phyloP scores from a whole-genome alignment of 2,329 filamentous ascomycete genomes.

The Tolypocladium ophioglossoides region DNA sequence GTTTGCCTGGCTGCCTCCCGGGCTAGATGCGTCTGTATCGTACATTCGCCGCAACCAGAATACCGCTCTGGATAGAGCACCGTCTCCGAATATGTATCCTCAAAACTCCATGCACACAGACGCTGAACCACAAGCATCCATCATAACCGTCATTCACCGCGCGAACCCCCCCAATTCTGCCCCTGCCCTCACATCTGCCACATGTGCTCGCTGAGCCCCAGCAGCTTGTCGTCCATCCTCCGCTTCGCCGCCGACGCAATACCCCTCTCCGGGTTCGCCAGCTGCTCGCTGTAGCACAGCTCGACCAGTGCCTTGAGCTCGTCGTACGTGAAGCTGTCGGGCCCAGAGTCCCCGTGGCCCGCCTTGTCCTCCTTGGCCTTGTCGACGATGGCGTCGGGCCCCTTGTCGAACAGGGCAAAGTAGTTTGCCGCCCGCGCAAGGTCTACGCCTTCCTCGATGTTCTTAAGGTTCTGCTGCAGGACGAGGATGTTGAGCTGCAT shows the following conservation, averaged over 20 bases:
- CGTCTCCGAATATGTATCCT: not conserved
- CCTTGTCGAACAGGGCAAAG: constrained; percentile 57
- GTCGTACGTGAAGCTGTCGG: constrained; percentile 49
- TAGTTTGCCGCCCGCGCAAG: constrained; percentile 55
- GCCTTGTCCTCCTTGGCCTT: constrained; percentile 42
- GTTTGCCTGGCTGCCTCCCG: not conserved
- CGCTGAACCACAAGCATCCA: not conserved
- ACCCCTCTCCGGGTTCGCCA: constrained; percentile 57
- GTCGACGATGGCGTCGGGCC: constrained; percentile 53
- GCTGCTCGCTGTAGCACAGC: constrained; percentile 56
- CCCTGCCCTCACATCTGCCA: constrained; percentile 38
- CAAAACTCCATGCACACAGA: not conserved
- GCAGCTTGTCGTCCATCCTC: constrained; percentile 58
- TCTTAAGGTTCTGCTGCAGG: constrained; percentile 92
- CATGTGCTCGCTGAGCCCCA: constrained; percentile 62
- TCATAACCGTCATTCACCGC: not conserved
- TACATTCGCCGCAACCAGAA: not conserved
- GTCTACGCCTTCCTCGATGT: constrained; percentile 64
- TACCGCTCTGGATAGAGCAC: not conserved
- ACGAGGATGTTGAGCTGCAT: constrained; percentile 94
- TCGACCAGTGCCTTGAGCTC: constrained; percentile 57
- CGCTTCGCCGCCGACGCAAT: constrained; percentile 56
- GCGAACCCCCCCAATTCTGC: not conserved
- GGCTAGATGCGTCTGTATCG: not conserved
- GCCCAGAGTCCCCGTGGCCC: constrained; percentile 17